Evolutionary conservation across 1,284 basidiomycete genomes (phyloP), one percentile per base, ranked within the genome.

Genomic region (Singerocomus rubriflavus): DNA sequence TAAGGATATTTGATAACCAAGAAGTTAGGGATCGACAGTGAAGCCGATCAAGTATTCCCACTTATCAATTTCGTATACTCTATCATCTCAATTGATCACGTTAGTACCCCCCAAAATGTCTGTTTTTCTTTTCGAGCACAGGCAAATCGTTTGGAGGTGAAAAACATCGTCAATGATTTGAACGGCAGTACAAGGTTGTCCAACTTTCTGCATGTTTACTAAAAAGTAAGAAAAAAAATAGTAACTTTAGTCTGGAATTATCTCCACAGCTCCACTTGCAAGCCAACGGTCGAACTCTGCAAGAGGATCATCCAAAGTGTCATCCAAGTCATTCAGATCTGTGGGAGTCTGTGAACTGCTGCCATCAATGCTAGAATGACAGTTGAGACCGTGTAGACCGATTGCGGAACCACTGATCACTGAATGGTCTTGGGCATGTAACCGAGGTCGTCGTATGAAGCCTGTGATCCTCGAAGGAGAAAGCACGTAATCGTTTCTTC

Each of bases 1-100:
- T 97, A 53, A 75, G 73, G 37, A 78, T 95, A 4, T 93, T 85
- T 64, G 71, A 72, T 30, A 69, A 78, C 54, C 73, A 74, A 34
- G 48, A 25, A 29, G 14, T 27, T 36, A 11, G 47, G 1, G n/a
- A 42, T 30, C 13, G 17, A 38, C n/a, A n/a, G 35, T 48, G 40
- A 55, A 26, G n/a, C 26, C 13, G 10, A 11, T 31, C 21, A 34
- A 11, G 27, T 26, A 33, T 42, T 31, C 29, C 25, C 12, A 12
- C 14, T 21, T 21, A 21, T 21, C 21, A 4, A 21, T 21, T 2
- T 21, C 21, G 21, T 21, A 21, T 21, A 21, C 21, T 21, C 21
- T 21, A 21, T 21, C 21, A 21, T 21, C 21, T 21, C 21, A 21
- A 21, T 21, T 21, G 21, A 21, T 21, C 21, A 21, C 21, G 21